A percentile compares a stretch with the other conserved stretches of the same genome.
phyloP scores from a whole-genome alignment of 2,329 filamentous ascomycete genomes.

The Mycosphaerella arachidis region DNA sequence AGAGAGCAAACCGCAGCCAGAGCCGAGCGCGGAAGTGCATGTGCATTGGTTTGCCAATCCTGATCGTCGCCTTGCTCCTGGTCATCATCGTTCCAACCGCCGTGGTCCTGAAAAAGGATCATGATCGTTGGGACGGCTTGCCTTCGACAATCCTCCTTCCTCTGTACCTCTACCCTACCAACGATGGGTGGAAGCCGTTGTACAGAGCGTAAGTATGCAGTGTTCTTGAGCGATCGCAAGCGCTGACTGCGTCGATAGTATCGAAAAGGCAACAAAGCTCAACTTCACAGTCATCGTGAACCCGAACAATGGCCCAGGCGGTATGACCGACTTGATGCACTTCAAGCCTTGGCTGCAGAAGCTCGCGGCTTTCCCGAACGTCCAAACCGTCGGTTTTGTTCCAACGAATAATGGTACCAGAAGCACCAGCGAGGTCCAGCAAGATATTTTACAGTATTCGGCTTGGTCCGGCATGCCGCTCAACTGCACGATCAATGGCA shows the following conservation, averaged over 20 bases:
- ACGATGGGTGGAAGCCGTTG: conserved; percentile 16
- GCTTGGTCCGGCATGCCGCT: conserved; percentile 20
- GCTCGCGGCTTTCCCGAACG: conserved; percentile 25
- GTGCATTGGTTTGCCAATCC: background rate
- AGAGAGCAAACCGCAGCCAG: background rate
- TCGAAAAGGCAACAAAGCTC: conserved; percentile 11
- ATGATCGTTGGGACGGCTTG: conserved; percentile 7
- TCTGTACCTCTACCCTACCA: conserved; percentile 19
- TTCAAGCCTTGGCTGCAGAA: conserved; percentile 23
- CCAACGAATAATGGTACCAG: conserved; percentile 22
- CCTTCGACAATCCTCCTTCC: conserved; percentile 15
- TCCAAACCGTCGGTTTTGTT: conserved; percentile 28
- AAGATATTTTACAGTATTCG: conserved; percentile 24
- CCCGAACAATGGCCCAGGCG: conserved; percentile 23
- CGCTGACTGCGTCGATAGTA: background rate
- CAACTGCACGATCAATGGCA: conserved; percentile 24
- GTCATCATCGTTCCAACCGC: conserved; percentile 17
- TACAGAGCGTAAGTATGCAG: conserved; percentile 17
- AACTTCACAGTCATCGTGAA: conserved; percentile 24
- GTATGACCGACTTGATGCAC: conserved; percentile 7
- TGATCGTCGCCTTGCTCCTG: conserved; percentile 6
- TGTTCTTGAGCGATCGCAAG: background rate
- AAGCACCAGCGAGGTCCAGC: conserved; percentile 10
- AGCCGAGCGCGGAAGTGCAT: background rate
- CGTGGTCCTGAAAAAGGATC: conserved; percentile 5